phyloP scores from a whole-genome alignment of 1,139 yeast species.

The Candida pseudocylindracea region DNA sequence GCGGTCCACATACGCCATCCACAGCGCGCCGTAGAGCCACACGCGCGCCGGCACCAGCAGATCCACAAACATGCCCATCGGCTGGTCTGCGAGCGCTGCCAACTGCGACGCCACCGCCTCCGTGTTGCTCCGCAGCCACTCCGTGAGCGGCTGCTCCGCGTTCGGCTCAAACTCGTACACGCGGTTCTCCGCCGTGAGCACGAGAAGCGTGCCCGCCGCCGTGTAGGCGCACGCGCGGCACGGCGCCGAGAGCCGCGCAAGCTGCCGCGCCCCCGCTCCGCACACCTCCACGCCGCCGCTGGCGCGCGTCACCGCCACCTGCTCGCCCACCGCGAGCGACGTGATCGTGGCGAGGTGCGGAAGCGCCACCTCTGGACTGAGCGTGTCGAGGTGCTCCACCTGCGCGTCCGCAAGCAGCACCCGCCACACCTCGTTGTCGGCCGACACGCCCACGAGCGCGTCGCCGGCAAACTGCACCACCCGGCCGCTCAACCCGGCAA shows the following conservation, averaged over 20 bases:
- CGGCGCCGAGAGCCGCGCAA: too few relatives aligned
- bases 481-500: conserved; percentile 30
- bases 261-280: too few relatives aligned
- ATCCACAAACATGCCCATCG: conserved; percentile 45
- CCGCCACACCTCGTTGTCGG: conserved; percentile 39
- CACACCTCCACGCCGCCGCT: too few relatives aligned
- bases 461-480: conserved; percentile 19
- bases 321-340: too few relatives aligned
- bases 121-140: conserved; percentile 70
- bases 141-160: conserved; percentile 35
- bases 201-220: conserved; percentile 16
- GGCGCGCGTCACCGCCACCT: too few relatives aligned
- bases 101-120: conserved; percentile 55
- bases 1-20: conserved; percentile 62
- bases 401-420: conserved; percentile 24
- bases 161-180: conserved; percentile 23
- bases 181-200: conserved; percentile 49
- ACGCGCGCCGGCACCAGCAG: conserved; percentile 8
- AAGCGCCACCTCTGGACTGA: too few relatives aligned
- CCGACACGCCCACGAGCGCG: conserved; percentile 18
- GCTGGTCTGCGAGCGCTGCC: conserved; percentile 36
- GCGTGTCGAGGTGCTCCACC: too few relatives aligned
- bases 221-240: too few relatives aligned
- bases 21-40: conserved; percentile 80
- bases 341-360: too few relatives aligned